phyloP scores from a whole-genome alignment of 2,329 filamentous ascomycete genomes.

The Microdochium nivale region DNA sequence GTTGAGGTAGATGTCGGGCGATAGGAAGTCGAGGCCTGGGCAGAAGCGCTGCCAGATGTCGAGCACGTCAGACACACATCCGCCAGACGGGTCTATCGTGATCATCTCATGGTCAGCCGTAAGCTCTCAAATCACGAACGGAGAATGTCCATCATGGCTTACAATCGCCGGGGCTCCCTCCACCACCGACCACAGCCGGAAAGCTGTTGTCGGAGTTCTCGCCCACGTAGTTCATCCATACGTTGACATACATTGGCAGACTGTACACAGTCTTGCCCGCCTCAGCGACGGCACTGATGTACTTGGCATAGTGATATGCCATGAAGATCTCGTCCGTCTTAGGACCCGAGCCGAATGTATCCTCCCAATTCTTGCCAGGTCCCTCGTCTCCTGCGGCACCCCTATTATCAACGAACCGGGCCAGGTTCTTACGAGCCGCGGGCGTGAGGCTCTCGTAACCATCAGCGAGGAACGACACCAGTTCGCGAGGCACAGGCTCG shows the following conservation, averaged over 20 bases:
- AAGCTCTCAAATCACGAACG: too few species aligned
- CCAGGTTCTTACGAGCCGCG: too few species aligned
- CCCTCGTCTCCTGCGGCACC: neutral
- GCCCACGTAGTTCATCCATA: constrained; percentile 26
- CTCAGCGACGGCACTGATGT: constrained; percentile 22
- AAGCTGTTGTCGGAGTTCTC: constrained; percentile 17
- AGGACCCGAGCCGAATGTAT: constrained; percentile 16
- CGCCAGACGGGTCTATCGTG: constrained; percentile 28
- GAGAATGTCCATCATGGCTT: too few species aligned
- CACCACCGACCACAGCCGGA: constrained; percentile 17
- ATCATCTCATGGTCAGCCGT: too few species aligned
- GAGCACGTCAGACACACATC: constrained; percentile 21
- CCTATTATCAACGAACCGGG: too few species aligned
- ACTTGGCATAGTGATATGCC: constrained; percentile 24
- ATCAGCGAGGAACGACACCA: too few species aligned
- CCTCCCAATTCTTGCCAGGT: constrained; percentile 16
- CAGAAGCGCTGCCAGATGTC: constrained; percentile 31
- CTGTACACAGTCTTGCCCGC: constrained; percentile 23
- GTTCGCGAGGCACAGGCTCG: too few species aligned
- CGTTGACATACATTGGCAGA: constrained; percentile 25
- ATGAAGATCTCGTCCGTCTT: constrained; percentile 26
- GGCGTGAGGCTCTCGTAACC: too few species aligned
- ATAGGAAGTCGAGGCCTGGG: constrained; percentile 31
- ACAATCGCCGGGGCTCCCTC: too few species aligned
- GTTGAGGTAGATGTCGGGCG: constrained; percentile 27